Base-by-base conservation (phyloP, 2,329 filamentous ascomycete genomes). In the Verticillium zaregamsianum region DNA sequence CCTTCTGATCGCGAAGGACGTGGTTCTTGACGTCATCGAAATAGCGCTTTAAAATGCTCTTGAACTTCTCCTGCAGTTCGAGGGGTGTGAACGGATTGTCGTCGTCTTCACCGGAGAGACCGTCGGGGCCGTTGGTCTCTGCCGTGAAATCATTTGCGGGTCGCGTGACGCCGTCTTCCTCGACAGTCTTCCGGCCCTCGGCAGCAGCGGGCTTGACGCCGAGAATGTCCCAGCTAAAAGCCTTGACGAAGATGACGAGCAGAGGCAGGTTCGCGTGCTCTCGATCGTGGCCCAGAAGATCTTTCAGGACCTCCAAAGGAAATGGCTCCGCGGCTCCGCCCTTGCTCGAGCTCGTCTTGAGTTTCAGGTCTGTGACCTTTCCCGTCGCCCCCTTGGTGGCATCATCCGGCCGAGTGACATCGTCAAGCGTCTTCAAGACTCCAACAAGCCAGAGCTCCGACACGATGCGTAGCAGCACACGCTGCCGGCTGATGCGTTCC, bases 401-500 rank as follows among this genome's bases (percentile, higher is more conserved):
- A 70, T 89, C 86, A 64, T 89, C 86, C 11, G 87, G 86, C 55
- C 80, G 80, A 58, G 77, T 83, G 63, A 86, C 83, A 70, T 90
- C 86, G 67, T 89, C 86, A 63, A 98, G 80, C 52, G 93, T 97
- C 69, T 90, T 86, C 67, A 99, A 76, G 52, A 95, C 90, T 32
- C 92, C 92, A 20, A 96, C 92, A 5, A 99, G 86, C 96, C 96
- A 99, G 39, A 99, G 82, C 74, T 99, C 95, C 2, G 95, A 97
- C 37, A 96, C 93, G 14, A 99, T 90, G 40, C 93, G 88, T 60
- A 99, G 79, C 25, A 99, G 84, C 6, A 93, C 85, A 62, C 95
- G 87, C 74, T 99, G 96, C 60, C 95, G 87, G 35, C 87, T 85
- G 49, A 98, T 82, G 6, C 95, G 90, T 64, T 99, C 95, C 76